Evolutionary conservation across 2,329 filamentous ascomycete species (phyloP).

Genomic region (Aplosporella prunicola): DNA sequence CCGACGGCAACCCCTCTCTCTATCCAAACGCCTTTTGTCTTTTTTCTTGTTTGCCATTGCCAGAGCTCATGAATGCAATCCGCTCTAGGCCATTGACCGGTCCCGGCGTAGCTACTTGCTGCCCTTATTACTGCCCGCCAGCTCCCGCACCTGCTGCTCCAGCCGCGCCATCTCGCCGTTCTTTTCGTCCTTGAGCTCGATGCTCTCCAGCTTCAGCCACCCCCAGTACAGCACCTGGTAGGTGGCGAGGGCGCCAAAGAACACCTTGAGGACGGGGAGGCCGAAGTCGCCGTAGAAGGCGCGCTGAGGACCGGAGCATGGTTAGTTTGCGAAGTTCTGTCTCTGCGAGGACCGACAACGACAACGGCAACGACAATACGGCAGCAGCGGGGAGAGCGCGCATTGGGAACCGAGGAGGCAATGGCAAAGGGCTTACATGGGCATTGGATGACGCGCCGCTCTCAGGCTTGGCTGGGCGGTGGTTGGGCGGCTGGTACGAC

Average conservation of each 20-base stretch:
- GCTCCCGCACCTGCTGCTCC: slow-evolving; percentile 3
- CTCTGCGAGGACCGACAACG: too few relatives aligned
- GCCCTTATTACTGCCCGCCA: background rate
- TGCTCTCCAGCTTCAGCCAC: slow-evolving; percentile 65
- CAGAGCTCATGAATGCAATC: too few relatives aligned
- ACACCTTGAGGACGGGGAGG: slow-evolving; percentile 62
- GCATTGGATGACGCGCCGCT: slow-evolving; percentile 5
- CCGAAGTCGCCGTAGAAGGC: slow-evolving; percentile 68
- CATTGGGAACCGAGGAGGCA: too few relatives aligned
- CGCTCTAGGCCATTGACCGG: too few relatives aligned
- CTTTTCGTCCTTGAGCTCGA: slow-evolving; percentile 55
- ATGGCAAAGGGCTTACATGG: slow-evolving; percentile 2
- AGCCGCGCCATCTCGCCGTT: slow-evolving; percentile 36
- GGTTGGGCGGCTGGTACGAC: slow-evolving; percentile 7
- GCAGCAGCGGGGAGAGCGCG: too few relatives aligned
- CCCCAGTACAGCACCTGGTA: slow-evolving; percentile 69
- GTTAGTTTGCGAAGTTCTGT: background rate
- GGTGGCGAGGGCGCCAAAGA: slow-evolving; percentile 64
- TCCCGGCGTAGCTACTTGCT: background rate
- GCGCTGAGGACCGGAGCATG: slow-evolving; percentile 31
- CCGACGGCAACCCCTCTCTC: too few relatives aligned
- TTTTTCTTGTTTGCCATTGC: too few relatives aligned
- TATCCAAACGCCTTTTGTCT: too few relatives aligned
- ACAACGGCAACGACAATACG: too few relatives aligned
- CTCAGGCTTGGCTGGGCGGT: slow-evolving; percentile 1